Evolutionary conservation across 176 grass and related monocot genomes (phyloP).

Genomic region (Rhynchospora breviuscula): DNA sequence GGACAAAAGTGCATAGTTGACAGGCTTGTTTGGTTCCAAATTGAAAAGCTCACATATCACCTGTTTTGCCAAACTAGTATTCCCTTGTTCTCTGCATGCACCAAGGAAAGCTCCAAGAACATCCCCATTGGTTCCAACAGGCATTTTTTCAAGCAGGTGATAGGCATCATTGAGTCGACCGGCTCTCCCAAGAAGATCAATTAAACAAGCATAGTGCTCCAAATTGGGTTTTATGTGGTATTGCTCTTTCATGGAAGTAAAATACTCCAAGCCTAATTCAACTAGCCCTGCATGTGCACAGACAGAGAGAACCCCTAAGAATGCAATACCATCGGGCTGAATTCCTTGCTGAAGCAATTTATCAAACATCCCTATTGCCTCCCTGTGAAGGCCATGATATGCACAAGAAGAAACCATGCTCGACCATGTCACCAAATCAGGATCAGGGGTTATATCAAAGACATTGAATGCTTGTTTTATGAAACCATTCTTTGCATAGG

Average conservation of each 20-base stretch:
- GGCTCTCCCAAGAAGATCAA: conserved; percentile 76
- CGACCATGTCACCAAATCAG: conserved; percentile 71
- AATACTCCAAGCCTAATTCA: conserved; percentile 53
- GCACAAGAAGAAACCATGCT: conserved; percentile 61
- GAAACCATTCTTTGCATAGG: conserved; percentile 68
- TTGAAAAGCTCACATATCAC: conserved; percentile 48
- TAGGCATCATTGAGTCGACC: conserved; percentile 51
- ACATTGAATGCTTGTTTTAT: conserved; percentile 27
- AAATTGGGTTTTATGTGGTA: conserved; percentile 47
- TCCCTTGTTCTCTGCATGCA: conserved; percentile 54
- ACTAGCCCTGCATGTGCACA: conserved; percentile 70
- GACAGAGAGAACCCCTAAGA: conserved; percentile 67
- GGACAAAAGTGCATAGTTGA: conserved; percentile 38
- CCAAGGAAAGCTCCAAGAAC: conserved; percentile 59
- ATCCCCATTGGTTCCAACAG: conserved; percentile 35
- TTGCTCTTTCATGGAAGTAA: conserved; percentile 44
- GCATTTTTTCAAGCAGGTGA: conserved; percentile 36
- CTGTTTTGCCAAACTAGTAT: conserved; percentile 51
- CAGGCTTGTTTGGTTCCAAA: conserved; percentile 52
- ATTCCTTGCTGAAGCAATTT: conserved; percentile 48
- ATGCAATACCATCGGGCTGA: conserved; percentile 43
- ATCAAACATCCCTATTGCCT: conserved; percentile 48
- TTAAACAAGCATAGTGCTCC: conserved; percentile 62
- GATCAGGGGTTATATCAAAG: conserved; percentile 34
- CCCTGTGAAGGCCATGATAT: conserved; percentile 39